These are phyloP conservation scores for Auricularia auricula-judae DNA, from an alignment of 768 basidiomycete species.

Conservation along the genomic window DNA sequence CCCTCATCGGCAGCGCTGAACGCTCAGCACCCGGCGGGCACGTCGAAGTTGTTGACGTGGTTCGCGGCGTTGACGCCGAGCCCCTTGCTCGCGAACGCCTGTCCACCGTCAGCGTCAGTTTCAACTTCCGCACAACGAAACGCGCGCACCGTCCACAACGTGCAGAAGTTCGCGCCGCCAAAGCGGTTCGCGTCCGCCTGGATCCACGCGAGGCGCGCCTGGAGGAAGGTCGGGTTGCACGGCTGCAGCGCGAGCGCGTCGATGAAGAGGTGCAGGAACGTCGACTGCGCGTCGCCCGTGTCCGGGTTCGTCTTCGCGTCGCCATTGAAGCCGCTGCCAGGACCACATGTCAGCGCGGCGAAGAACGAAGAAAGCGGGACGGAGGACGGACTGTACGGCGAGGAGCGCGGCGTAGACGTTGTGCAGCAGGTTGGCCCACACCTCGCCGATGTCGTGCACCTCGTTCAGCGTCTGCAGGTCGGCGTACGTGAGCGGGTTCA, in stretches of 20 bases:
- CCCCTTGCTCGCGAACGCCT: slow-evolving; percentile 37
- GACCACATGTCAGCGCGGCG: background rate
- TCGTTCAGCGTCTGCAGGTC: slow-evolving; percentile 27
- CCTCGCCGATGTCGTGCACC: slow-evolving; percentile 39
- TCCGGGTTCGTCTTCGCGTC: background rate
- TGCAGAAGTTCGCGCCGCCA: slow-evolving; percentile 33
- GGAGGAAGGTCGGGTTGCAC: slow-evolving; percentile 36
- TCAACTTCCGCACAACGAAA: background rate
- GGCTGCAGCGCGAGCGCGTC: slow-evolving; percentile 37
- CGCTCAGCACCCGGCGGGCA: slow-evolving; percentile 19
- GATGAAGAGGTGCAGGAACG: slow-evolving; percentile 41
- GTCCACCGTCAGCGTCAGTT: no score
- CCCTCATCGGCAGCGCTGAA: background rate
- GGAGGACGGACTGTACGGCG: slow-evolving; percentile 14
- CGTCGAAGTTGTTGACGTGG: slow-evolving; percentile 19
- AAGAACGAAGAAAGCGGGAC: background rate
- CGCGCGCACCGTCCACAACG: slow-evolving; percentile 20
- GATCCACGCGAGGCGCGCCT: slow-evolving; percentile 40
- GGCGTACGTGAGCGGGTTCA: slow-evolving; percentile 36
- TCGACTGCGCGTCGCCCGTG: background rate
- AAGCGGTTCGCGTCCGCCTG: slow-evolving; percentile 41
- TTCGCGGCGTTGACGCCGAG: slow-evolving; percentile 30
- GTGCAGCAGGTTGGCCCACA: slow-evolving; percentile 37
- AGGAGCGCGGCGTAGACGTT: slow-evolving; percentile 23
- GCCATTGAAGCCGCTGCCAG: background rate